phyloP scores from a whole-genome alignment of 306 rosid genomes.

The Senna tora region DNA sequence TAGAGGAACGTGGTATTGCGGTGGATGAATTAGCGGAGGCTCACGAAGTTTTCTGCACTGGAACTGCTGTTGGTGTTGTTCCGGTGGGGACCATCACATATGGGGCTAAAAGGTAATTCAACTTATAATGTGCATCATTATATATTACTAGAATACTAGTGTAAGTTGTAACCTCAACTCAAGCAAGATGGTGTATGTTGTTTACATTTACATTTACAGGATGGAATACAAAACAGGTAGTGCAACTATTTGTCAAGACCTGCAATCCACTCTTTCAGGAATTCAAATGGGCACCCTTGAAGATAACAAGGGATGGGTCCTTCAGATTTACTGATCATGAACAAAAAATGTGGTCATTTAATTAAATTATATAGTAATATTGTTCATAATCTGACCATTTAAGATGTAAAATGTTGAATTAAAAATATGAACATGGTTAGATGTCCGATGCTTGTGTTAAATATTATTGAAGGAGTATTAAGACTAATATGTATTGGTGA shows the following conservation, averaged over 20 bases:
- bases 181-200: too few species aligned
- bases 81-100: slow-evolving; percentile 69
- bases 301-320: slow-evolving; percentile 77
- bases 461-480: too few species aligned
- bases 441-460: too few species aligned
- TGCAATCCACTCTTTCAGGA: slow-evolving; percentile 43
- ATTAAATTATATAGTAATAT: background rate
- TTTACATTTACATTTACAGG: slow-evolving; percentile 56
- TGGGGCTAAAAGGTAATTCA: slow-evolving; percentile 48
- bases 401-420: background rate
- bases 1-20: slow-evolving; percentile 57
- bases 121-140: too few species aligned
- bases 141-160: too few species aligned
- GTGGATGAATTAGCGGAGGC: slow-evolving; percentile 79
- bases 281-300: slow-evolving; percentile 64
- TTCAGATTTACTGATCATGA: slow-evolving; percentile 52
- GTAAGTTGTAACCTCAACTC: too few species aligned
- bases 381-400: background rate
- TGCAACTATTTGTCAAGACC: slow-evolving; percentile 49
- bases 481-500: too few species aligned
- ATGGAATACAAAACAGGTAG: slow-evolving; percentile 64
- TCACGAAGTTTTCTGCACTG: slow-evolving; percentile 89
- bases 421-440: background rate
- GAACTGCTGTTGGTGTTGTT: slow-evolving; percentile 60
- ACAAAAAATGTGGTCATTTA: too few species aligned